Evolutionary conservation across 352 stramenopile species (phyloP).

Genomic region (Phytophthora chlamydospora): DNA sequence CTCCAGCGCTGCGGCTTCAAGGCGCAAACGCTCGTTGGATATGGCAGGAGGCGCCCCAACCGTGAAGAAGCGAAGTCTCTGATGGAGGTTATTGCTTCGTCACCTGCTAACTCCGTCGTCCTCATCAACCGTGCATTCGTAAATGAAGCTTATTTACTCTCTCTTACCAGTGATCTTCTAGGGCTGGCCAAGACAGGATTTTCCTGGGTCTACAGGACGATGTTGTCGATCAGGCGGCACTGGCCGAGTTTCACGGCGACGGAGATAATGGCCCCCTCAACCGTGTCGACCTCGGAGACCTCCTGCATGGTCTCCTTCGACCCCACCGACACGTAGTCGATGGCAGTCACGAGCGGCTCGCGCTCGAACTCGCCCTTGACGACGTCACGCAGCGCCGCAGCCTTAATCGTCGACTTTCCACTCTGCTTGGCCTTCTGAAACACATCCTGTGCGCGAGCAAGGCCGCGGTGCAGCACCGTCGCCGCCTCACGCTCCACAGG

Average conservation of each 20-base stretch:
- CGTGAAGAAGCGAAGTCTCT: conserved; percentile 34
- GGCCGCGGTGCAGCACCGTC: conserved; percentile 88
- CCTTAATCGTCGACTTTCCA: conserved; percentile 37
- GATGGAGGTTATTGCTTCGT: conserved; percentile 2
- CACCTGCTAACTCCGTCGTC: not conserved
- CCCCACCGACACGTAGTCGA: conserved; percentile 97
- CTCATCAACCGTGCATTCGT: conserved; percentile 1
- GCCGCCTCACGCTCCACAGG: conserved; percentile 88
- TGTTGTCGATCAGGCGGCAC: conserved; percentile 98
- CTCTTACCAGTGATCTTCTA: conserved; percentile 11
- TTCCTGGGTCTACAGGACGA: conserved; percentile 67
- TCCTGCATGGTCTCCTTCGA: conserved; percentile 95
- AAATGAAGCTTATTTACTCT: conserved; percentile 30
- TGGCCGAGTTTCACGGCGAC: conserved; percentile 95
- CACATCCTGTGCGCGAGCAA: conserved; percentile 52
- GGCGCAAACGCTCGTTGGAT: conserved; percentile 34
- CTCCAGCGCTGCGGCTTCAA: conserved; percentile 17
- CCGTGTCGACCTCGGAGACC: conserved; percentile 71
- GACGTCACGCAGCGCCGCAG: conserved; percentile 40
- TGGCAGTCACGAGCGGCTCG: conserved; percentile 92
- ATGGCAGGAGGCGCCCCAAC: conserved; percentile 4
- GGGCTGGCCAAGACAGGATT: conserved; percentile 1
- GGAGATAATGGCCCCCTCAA: conserved; percentile 91
- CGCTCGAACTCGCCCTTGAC: conserved; percentile 62
- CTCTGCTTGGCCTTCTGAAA: conserved; percentile 41